Evolutionary conservation across 2,329 filamentous ascomycete species (phyloP).

Genomic region (Colletotrichum abscissum): DNA sequence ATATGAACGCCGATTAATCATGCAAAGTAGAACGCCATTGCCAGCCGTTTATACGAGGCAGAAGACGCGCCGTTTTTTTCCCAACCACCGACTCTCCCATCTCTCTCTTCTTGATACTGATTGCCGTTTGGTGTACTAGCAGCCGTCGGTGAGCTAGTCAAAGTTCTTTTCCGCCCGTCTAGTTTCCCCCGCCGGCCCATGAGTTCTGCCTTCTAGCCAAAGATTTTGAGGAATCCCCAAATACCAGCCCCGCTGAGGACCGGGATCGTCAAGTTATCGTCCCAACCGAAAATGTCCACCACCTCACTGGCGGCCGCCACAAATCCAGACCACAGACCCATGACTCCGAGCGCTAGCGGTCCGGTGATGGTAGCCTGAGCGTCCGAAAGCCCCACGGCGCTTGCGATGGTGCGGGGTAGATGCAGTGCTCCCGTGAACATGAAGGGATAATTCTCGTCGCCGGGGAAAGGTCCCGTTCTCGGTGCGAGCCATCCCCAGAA

Average conservation of each 20-base stretch:
- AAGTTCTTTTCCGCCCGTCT: slow-evolving; percentile 5
- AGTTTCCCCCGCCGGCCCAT: neutral
- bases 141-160: slow-evolving; percentile 25
- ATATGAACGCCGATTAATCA: slow-evolving; percentile 32
- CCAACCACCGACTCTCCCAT: slow-evolving; percentile 1
- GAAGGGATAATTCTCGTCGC: slow-evolving; percentile 76
- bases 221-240: slow-evolving; percentile 90
- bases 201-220: slow-evolving; percentile 63
- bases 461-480: slow-evolving; percentile 71
- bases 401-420: slow-evolving; percentile 71
- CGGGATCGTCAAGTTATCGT: slow-evolving; percentile 97
- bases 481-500: slow-evolving; percentile 93
- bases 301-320: slow-evolving; percentile 91
- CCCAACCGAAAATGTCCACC: slow-evolving; percentile 91
- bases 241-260: slow-evolving; percentile 89
- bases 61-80: neutral
- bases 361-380: slow-evolving; percentile 74
- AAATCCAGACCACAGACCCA: slow-evolving; percentile 90
- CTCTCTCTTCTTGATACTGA: slow-evolving; percentile 10
- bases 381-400: slow-evolving; percentile 70
- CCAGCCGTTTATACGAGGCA: slow-evolving; percentile 22
- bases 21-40: slow-evolving; percentile 27
- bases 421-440: slow-evolving; percentile 84
- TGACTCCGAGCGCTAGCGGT: slow-evolving; percentile 76
- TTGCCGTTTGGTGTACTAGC: slow-evolving; percentile 14